A percentile compares a stretch with the other conserved stretches of the same genome.
phyloP scores from a whole-genome alignment of 2,329 filamentous ascomycete genomes.

The Fusarium avenaceum region DNA sequence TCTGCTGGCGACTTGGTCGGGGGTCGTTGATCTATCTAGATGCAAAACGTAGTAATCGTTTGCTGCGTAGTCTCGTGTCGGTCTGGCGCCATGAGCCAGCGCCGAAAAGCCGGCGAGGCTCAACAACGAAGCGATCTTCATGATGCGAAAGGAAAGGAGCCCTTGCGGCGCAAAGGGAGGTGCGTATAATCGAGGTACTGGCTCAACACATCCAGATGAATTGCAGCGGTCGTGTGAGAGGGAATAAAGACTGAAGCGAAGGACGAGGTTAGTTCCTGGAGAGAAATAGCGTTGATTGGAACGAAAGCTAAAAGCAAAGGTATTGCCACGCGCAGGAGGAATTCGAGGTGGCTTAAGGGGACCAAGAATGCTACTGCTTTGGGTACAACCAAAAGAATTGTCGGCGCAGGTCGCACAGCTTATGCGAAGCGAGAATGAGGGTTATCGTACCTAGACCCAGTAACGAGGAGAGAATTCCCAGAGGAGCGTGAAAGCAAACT shows the following conservation, averaged over 20 bases:
- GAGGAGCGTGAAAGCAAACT: constrained; percentile 2
- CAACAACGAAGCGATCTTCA: constrained; percentile 67
- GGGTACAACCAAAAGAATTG: constrained; percentile 21
- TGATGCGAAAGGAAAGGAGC: constrained; percentile 47
- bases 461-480: constrained; percentile 2
- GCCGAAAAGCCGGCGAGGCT: constrained; percentile 66
- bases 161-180: constrained; percentile 41
- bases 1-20: constrained; percentile 76
- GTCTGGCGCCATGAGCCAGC: constrained; percentile 63
- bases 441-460: constrained; percentile 44
- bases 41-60: constrained; percentile 96
- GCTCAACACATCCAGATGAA: constrained; percentile 46
- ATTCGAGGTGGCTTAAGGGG: constrained; percentile 6
- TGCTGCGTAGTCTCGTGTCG: constrained; percentile 78
- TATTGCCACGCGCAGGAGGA: constrained; percentile 33
- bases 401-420: constrained; percentile 31
- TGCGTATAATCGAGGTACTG: constrained; percentile 31
- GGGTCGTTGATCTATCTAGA: constrained; percentile 75
- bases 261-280: constrained; percentile 19
- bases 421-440: constrained; percentile 10
- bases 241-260: constrained; percentile 10
- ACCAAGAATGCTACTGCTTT: constrained; percentile 21
- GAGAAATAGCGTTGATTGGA: constrained; percentile 3
- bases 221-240: constrained; percentile 19
- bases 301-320: constrained; percentile 13